Conservation (phyloP, 495 filamentous ascomycete genomes). For the Lophium mytilinum region DNA sequence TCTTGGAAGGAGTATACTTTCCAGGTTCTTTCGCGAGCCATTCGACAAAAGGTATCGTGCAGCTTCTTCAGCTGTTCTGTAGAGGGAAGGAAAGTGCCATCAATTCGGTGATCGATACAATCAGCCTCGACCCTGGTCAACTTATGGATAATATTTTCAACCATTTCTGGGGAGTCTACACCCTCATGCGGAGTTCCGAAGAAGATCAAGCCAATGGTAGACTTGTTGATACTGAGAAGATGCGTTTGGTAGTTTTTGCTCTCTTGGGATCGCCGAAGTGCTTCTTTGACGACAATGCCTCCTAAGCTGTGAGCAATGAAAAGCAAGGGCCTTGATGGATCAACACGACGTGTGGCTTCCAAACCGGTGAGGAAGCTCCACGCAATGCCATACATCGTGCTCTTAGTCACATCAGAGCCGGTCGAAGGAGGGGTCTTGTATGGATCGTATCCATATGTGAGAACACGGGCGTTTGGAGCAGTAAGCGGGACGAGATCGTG, state of each 20-base stretch:
- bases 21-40: background rate
- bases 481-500: constrained; percentile 32
- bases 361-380: constrained; percentile 33
- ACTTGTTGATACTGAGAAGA: constrained; percentile 25
- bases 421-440: constrained; percentile 25
- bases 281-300: constrained; percentile 44
- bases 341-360: constrained; percentile 24
- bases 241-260: constrained; percentile 14
- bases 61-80: background rate
- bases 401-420: constrained; percentile 23
- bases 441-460: constrained; percentile 39
- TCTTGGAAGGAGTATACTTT: background rate
- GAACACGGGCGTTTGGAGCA: constrained; percentile 29
- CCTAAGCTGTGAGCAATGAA: constrained; percentile 47
- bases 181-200: constrained; percentile 38
- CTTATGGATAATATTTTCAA: constrained; percentile 4
- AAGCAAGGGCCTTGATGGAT: constrained; percentile 31
- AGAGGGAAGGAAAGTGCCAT: background rate
- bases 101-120: background rate
- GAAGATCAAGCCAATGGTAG: constrained; percentile 36
- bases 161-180: constrained; percentile 27
- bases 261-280: constrained; percentile 25
- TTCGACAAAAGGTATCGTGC: background rate
- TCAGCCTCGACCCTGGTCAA: background rate
- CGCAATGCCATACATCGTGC: constrained; percentile 31